Evolutionary conservation across 2,329 filamentous ascomycete species (phyloP), one percentile per base, ranked within the genome.

Genomic region (Colletotrichum truncatum): DNA sequence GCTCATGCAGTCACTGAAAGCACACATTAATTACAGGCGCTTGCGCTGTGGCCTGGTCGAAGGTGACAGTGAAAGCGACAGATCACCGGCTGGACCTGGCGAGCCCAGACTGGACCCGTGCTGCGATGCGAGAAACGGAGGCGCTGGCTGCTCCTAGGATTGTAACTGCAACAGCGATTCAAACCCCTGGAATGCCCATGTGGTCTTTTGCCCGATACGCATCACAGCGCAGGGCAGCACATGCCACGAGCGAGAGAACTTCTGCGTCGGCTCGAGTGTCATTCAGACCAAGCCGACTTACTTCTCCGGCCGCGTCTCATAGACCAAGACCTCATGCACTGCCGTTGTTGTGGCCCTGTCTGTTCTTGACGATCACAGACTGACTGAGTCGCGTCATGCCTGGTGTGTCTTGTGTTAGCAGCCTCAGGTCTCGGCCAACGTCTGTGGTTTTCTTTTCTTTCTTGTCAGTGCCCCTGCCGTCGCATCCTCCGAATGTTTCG

Each of bases 101-200:
- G 43, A 61, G 46, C 46, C 46, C 34, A 25, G 45, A 48, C 32
- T 12, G 36, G 54, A 16, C 38, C 39, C 28, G 38, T 23, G 45
- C 46, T 46, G 30, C 30, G 60, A 58, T 64, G 60, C 55, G 39
- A 39, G 55, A 30, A 56, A 46, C 38, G 30, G 34, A 52, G 36
- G 54, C 43, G 14, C 25, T n/a, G 36, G 36, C 21, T 21, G 51
- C 51, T n/a, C 59, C 18, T 52, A 12, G 25, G 58, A 48, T 59
- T 18, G 25, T 59, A 43, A 26, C 30, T 53, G 18, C 52, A 53
- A 58, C 56, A 41, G 11, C 58, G 26, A 39, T 53, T 53, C 10
- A 45, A 54, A 58, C 45, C 60, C 64, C 28, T 64, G 63, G 58
- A 56, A 57, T 64, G 49, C 45, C 58, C 51, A 57, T 57, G 52